Base-by-base conservation (phyloP, 495 filamentous ascomycete genomes). In the Trichocladium uniseriatum region DNA sequence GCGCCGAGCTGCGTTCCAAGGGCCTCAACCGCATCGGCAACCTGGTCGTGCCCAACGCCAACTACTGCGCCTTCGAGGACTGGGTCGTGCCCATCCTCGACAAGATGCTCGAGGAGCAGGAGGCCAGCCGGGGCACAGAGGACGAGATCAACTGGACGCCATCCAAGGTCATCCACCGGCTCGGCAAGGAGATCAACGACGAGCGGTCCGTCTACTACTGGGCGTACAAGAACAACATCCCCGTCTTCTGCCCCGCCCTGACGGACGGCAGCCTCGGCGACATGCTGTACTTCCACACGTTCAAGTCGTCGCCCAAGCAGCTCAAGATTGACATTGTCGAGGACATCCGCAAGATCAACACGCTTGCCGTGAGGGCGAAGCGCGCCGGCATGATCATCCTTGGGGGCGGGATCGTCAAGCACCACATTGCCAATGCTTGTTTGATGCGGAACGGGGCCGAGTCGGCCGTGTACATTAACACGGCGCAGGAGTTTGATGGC, bases 251-350 rank as follows among this genome's bases (percentile, higher is more conserved):
- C 59, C 94, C 92, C 0, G 92, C 92, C 8, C 69, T 97, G 52
- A 98, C 94, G 2, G 92, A 98, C 56, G 94, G 92, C 6, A 90
- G 84, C 42, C 68, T 97, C 15, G 94, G 92, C 0, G 92, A 98
- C 61, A 98, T 98, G 94, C 67, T 97, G 20, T 95, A 94, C 64
- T 95, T 96, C 66, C 89, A 97, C 69, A 92, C 89, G 2, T 98
- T 83, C 78, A 87, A 85, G 59, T 70, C 84, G 0, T 87, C 84
- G 13, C 92, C 90, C 1, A 66, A 72, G 51, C 83, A 86, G 62
- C 71, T 98, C 16, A 72, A 79, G 27, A 79, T 95, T 31, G 91
- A 95, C 60, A 91, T 95, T 43, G 82, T 95, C 7, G 83, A 88
- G 45, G 90, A 96, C 57, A 86, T 95, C 43, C 79, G 92, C 16